Percentiles rank a stretch among this genome's conserved stretches.
phyloP scores from a whole-genome alignment of 495 filamentous ascomycete genomes.

The Aspergillus biplanus region DNA sequence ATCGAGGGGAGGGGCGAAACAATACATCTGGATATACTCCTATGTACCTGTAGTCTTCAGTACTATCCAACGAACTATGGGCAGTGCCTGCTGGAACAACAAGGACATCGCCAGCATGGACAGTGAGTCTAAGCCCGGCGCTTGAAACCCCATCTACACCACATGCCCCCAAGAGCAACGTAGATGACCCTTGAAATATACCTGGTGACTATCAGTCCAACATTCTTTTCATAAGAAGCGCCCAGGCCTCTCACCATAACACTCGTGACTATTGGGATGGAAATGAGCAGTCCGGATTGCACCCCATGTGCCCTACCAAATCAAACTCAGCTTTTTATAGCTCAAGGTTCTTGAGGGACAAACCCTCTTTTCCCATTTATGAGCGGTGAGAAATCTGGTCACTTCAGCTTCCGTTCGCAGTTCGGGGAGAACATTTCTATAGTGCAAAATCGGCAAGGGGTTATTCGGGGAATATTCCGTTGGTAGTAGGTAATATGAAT shows the following conservation, averaged over 20 bases:
- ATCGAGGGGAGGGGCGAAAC: neutral
- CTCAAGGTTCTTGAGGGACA: neutral
- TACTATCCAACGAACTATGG: conserved; percentile 7
- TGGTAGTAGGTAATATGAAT: conserved; percentile 32
- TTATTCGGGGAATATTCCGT: conserved; percentile 46
- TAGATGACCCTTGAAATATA: conserved; percentile 11
- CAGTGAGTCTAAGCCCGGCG: conserved; percentile 7
- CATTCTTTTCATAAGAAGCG: neutral
- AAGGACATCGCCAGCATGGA: conserved; percentile 15
- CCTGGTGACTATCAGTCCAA: neutral
- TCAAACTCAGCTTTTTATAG: neutral
- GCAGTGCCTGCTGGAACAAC: conserved; percentile 19
- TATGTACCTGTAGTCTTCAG: conserved; percentile 15
- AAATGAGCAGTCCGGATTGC: conserved; percentile 12
- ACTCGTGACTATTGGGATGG: conserved; percentile 19
- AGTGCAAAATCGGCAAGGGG: conserved; percentile 41
- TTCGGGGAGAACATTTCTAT: conserved; percentile 36
- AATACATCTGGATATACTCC: conserved; percentile 16
- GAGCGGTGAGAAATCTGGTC: conserved; percentile 9
- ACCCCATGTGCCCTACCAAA: conserved; percentile 10
- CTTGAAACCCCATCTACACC: conserved; percentile 5
- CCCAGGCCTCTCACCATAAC: conserved; percentile 3
- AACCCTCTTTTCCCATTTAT: conserved; percentile 17
- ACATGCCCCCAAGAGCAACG: conserved; percentile 10
- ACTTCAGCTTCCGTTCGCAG: conserved; percentile 19